phyloP scores from a whole-genome alignment of 228 moss, liverwort and hornwort genomes.

The Sphagnum fallax region DNA sequence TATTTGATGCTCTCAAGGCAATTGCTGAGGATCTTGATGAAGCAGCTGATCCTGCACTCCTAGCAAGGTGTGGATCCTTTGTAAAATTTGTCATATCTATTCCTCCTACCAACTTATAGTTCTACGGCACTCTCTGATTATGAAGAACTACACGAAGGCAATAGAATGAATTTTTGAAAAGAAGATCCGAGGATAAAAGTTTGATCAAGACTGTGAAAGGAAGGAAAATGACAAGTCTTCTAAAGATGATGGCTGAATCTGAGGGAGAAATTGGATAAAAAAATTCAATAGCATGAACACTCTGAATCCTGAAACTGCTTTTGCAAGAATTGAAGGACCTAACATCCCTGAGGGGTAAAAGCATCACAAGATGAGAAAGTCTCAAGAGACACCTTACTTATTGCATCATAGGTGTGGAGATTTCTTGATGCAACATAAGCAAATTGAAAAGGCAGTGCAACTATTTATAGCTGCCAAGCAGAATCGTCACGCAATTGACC shows the following conservation, averaged over 20 bases:
- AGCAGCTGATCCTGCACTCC: slow-evolving; percentile 66
- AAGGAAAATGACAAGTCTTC: too few relatives aligned
- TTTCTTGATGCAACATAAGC: slow-evolving; percentile 81
- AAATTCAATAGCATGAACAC: background rate
- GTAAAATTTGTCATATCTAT: background rate
- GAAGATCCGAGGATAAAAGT: background rate
- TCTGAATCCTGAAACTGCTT: background rate
- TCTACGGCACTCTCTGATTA: too few relatives aligned
- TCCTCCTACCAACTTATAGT: too few relatives aligned
- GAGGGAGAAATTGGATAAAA: too few relatives aligned
- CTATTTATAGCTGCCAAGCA: slow-evolving; percentile 80
- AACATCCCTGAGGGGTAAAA: too few relatives aligned
- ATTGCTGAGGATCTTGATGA: slow-evolving; percentile 84
- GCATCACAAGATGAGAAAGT: too few relatives aligned
- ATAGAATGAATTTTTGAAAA: background rate
- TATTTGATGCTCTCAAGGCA: slow-evolving; percentile 76
- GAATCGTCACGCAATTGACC: slow-evolving; percentile 62
- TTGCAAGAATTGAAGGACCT: background rate
- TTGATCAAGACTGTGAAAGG: too few relatives aligned
- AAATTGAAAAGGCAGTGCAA: slow-evolving; percentile 83
- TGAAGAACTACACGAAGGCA: too few relatives aligned
- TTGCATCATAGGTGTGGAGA: slow-evolving; percentile 68
- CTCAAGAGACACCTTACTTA: too few relatives aligned
- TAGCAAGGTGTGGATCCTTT: slow-evolving; percentile 45
- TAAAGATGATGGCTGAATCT: background rate